Evolutionary conservation across 2,329 filamentous ascomycete species (phyloP), one percentile per base, ranked within the genome.

Genomic region (Paracoccidioides lutzii): DNA sequence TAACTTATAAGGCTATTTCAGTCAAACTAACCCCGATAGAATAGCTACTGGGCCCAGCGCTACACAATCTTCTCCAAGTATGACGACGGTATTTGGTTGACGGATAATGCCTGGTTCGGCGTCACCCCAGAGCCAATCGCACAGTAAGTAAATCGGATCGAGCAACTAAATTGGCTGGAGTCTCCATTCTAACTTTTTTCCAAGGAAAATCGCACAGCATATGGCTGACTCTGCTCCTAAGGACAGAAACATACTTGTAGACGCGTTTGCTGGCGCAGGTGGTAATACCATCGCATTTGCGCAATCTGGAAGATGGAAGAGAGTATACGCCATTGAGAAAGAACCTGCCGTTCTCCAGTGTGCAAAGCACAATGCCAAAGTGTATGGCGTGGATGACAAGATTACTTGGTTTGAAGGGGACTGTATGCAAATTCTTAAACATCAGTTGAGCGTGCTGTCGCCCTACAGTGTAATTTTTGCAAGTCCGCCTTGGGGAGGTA

Each of bases 231-330:
- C 76, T 46, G 74, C 78, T 30, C 74, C 79, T 54, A 64, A 71
- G 15, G 72, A 73, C 14, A 86, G 83, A 62, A 81, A 75, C 8
- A 80, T 85, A 40, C 74, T 98, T 41, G 82, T 98, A 57, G 93
- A 98, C 69, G 81, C 87, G 48, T 98, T 98, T 71, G 88, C 85
- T 33, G 93, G 93, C 45, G 90, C 88, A 0, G 93, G 94, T 41
- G 93, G 90, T 55, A 98, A 98, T 69, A 82, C 86, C 30, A 97
- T 98, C 63, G 89, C 90, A n/a, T 94, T 98, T 63, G 91, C 93
- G 15, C 79, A 84, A 8, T 88, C 85, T 0, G 82, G 79, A 22
- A 81, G 83, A 60, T 98, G 89, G 87, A 80, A 83, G 53, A 84
- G 82, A 60, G 81, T 98, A 60, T 89, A 97, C 67, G 89, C 87